These are phyloP conservation scores for Candida nanaspora DNA, from an alignment of 805 yeast species.

Conservation along the genomic window DNA sequence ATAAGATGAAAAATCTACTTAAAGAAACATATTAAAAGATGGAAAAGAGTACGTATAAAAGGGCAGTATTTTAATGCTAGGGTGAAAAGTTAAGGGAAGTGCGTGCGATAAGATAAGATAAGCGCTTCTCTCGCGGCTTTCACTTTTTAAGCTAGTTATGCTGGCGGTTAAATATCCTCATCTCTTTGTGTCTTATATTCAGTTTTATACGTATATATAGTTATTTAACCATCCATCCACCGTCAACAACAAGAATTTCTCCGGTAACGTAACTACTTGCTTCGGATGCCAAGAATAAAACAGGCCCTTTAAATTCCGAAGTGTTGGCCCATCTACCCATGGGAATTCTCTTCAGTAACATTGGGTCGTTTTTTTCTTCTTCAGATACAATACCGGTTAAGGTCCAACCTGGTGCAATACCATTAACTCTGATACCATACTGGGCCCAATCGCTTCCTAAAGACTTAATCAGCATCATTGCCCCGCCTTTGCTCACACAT, in stretches of 20 bases:
- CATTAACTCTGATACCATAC: constrained; percentile 23
- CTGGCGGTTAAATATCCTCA: no score
- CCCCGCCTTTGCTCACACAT: constrained; percentile 34
- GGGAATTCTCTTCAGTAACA: constrained; percentile 32
- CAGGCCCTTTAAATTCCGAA: constrained; percentile 35
- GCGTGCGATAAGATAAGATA: no score
- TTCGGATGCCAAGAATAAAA: constrained; percentile 34
- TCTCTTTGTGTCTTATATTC: neutral
- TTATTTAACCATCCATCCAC: constrained; percentile 33
- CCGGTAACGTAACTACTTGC: constrained; percentile 45
- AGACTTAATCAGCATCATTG: constrained; percentile 28
- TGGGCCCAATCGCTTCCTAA: constrained; percentile 28
- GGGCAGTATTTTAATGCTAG: no score
- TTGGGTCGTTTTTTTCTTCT: constrained; percentile 18
- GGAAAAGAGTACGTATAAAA: no score
- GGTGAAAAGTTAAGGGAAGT: no score
- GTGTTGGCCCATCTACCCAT: constrained; percentile 37
- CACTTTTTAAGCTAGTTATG: no score
- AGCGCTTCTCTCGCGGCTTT: no score
- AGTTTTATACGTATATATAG: neutral
- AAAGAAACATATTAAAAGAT: no score
- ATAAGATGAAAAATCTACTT: no score
- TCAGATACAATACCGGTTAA: constrained; percentile 34
- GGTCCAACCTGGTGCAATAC: constrained; percentile 39
- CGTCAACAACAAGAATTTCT: constrained; percentile 41